Evolutionary conservation across 1,284 basidiomycete species (phyloP).

Genomic region (Trametes pubescens): DNA sequence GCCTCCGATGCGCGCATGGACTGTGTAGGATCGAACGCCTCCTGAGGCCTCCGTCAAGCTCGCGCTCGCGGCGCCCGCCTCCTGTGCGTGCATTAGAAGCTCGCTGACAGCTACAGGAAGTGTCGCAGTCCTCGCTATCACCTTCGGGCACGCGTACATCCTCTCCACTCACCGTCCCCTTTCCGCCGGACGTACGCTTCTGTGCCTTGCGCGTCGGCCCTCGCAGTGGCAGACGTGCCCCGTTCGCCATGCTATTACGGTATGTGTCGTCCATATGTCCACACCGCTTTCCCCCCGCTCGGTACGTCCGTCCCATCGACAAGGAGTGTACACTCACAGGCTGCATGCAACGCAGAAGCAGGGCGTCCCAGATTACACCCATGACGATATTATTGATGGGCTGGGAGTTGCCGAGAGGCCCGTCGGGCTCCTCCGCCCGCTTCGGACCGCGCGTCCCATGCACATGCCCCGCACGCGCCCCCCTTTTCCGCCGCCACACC

Average conservation of each 20-base stretch:
- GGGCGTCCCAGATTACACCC: too few species aligned
- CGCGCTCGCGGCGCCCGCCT: background rate
- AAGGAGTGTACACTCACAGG: too few species aligned
- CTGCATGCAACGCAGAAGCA: too few species aligned
- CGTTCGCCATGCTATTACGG: background rate
- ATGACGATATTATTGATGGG: too few species aligned
- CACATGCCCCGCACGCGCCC: too few species aligned
- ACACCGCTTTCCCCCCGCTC: background rate
- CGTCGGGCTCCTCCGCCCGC: too few species aligned
- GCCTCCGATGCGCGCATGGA: background rate
- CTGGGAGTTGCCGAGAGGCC: too few species aligned
- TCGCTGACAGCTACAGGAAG: background rate
- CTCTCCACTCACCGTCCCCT: background rate
- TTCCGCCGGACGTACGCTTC: background rate
- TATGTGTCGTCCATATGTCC: background rate
- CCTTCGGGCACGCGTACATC: background rate
- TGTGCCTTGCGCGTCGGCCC: constrained; percentile 3
- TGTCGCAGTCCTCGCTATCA: background rate
- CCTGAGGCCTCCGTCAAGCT: background rate
- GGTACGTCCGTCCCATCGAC: too few species aligned
- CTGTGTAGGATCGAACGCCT: background rate
- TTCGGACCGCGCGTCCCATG: too few species aligned
- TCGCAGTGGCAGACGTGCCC: background rate
- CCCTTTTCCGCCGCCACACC: too few species aligned
- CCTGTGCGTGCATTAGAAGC: background rate